Conservation (phyloP, 371 early-diverging fungal species). For the Mucor irregularis region DNA sequence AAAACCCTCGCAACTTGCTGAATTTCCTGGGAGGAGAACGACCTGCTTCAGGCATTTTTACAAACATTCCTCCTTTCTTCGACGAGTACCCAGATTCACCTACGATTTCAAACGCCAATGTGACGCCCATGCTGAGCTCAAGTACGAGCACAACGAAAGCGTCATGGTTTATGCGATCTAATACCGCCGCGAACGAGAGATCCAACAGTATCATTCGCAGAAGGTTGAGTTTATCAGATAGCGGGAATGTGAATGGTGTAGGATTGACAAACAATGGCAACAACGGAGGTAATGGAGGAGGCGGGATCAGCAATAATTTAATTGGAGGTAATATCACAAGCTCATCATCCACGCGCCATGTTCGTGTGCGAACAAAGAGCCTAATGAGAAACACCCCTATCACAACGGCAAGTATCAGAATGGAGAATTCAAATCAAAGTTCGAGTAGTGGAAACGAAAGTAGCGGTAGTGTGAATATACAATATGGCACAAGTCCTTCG, state of each 20-base stretch:
- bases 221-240: conserved; percentile 19
- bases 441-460: conserved; percentile 8
- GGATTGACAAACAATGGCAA: not conserved
- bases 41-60: conserved; percentile 25
- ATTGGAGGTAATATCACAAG: not conserved
- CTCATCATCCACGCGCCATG: conserved; percentile 14
- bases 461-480: not conserved
- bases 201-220: conserved; percentile 16
- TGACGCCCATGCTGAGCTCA: conserved; percentile 6
- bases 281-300: not conserved
- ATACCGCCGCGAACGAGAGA: conserved; percentile 5
- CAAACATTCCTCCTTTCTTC: conserved; percentile 8
- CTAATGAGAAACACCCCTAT: conserved; percentile 42
- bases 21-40: conserved; percentile 40
- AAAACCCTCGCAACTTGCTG: conserved; percentile 34
- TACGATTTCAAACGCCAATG: not conserved
- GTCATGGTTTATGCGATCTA: conserved; percentile 13
- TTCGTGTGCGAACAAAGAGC: conserved; percentile 38
- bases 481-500: not conserved
- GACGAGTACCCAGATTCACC: conserved; percentile 21
- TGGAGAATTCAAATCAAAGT: conserved; percentile 2
- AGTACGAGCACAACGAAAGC: conserved; percentile 15
- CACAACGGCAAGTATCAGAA: conserved; percentile 13
- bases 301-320: conserved; percentile 1
- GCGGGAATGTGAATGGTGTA: not conserved